Evolutionary conservation across 495 filamentous ascomycete species (phyloP).

Genomic region (Parathielavia appendiculata): DNA sequence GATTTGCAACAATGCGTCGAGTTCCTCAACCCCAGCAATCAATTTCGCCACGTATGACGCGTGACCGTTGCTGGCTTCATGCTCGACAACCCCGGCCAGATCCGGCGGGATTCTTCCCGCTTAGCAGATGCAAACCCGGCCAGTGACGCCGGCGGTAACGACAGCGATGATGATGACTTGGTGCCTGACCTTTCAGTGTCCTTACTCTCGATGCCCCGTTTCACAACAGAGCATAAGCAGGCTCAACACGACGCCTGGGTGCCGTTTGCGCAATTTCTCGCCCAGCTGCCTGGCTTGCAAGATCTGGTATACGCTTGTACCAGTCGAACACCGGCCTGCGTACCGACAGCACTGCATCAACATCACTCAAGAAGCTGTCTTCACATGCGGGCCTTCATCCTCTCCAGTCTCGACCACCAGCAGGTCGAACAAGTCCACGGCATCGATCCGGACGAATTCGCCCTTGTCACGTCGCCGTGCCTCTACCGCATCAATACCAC

Average conservation of each 20-base stretch:
- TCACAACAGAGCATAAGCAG: constrained; percentile 1
- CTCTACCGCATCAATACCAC: constrained; percentile 5
- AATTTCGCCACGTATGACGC: not conserved
- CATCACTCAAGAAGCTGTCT: constrained; percentile 2
- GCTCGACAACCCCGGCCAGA: too few species aligned
- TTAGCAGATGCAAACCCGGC: too few species aligned
- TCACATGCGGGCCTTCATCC: constrained; percentile 6
- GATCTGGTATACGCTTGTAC: too few species aligned
- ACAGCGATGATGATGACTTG: too few species aligned
- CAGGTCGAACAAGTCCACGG: not conserved
- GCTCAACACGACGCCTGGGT: constrained; percentile 8
- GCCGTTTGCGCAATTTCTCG: constrained; percentile 3
- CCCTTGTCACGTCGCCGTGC: constrained; percentile 5
- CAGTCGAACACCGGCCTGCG: too few species aligned
- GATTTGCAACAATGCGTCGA: not conserved
- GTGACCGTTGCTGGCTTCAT: not conserved
- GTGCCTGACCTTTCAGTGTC: too few species aligned
- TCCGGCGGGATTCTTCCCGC: too few species aligned
- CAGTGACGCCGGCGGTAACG: not conserved
- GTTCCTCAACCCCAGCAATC: not conserved
- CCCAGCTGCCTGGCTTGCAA: constrained; percentile 6
- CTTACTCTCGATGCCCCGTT: too few species aligned
- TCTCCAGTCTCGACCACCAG: constrained; percentile 5
- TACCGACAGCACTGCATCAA: not conserved
- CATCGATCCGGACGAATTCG: constrained; percentile 8